Evolutionary conservation across 306 rosid genomes (phyloP).

Genomic region (Adenanthera pavonina): DNA sequence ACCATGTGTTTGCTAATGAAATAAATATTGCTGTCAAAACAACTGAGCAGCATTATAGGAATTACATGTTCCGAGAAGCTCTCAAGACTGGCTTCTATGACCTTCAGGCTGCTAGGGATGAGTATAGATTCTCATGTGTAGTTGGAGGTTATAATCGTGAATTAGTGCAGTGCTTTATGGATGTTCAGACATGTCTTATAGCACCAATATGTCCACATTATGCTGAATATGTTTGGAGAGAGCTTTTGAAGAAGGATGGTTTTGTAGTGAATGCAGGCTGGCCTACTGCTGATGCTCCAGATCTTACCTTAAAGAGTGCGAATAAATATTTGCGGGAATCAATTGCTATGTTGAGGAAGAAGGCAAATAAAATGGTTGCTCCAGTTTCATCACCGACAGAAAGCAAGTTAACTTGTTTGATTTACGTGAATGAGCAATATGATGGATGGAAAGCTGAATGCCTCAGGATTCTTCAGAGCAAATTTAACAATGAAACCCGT

Average conservation of each 20-base stretch:
- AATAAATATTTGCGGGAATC: constrained; percentile 88
- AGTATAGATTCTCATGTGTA: constrained; percentile 86
- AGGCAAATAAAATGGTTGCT: constrained; percentile 63
- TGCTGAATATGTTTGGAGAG: constrained; percentile 87
- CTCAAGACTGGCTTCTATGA: constrained; percentile 88
- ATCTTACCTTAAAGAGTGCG: constrained; percentile 76
- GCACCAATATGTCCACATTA: constrained; percentile 95
- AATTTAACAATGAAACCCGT: constrained; percentile 50
- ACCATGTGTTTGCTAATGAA: constrained; percentile 79
- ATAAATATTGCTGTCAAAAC: constrained; percentile 76
- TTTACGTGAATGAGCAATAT: constrained; percentile 80
- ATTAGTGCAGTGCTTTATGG: constrained; percentile 79
- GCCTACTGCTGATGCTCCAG: constrained; percentile 80
- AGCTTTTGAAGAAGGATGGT: constrained; percentile 77
- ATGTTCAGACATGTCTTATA: constrained; percentile 87
- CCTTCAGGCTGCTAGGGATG: constrained; percentile 91
- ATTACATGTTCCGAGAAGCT: constrained; percentile 87
- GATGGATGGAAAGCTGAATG: constrained; percentile 94
- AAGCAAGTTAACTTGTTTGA: constrained; percentile 57
- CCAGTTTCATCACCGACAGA: constrained; percentile 54
- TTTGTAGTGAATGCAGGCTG: constrained; percentile 88
- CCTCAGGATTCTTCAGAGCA: constrained; percentile 66
- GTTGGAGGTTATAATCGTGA: constrained; percentile 75
- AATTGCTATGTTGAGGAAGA: constrained; percentile 77
- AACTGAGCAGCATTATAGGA: constrained; percentile 78